These are phyloP conservation scores for Pseudonitzschia delicatissima DNA, from an alignment of 108 stramenopile species.

Conservation along the genomic window DNA sequence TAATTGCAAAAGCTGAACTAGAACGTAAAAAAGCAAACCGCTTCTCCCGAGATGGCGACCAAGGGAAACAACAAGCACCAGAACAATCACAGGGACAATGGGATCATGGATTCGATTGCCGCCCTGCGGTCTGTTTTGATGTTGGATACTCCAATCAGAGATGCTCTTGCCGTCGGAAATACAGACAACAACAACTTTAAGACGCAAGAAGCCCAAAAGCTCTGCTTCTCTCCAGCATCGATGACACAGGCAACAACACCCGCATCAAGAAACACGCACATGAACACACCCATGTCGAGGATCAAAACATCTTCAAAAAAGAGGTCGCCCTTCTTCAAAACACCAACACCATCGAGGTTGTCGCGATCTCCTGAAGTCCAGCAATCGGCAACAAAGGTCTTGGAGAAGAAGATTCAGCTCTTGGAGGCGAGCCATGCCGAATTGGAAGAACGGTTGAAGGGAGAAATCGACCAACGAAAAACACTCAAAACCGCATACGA, in stretches of 20 bases:
- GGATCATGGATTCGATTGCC: conserved; percentile 26
- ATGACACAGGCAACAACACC: background rate
- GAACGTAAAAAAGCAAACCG: no score
- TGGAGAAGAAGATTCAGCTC: background rate
- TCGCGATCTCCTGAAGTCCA: background rate
- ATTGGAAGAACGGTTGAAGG: conserved; percentile 6
- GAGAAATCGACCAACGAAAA: conserved; percentile 3
- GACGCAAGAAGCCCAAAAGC: background rate
- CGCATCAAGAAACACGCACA: background rate
- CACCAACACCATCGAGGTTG: background rate
- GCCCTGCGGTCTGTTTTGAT: conserved; percentile 29
- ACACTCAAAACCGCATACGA: background rate
- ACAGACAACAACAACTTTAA: background rate
- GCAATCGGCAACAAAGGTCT: background rate
- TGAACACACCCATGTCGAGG: background rate
- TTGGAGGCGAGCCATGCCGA: background rate
- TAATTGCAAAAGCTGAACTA: no score
- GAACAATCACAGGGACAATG: background rate
- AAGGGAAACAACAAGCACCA: background rate
- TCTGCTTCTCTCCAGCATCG: background rate
- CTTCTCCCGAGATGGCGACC: background rate
- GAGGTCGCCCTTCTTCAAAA: background rate
- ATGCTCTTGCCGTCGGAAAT: background rate
- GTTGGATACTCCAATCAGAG: conserved; percentile 26
- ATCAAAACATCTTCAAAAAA: background rate